Percentiles rank a stretch among this genome's conserved stretches.
These are phyloP conservation scores for Alternaria sp. DNA, from an alignment of 2,329 filamentous ascomycete species.

Conservation along the genomic window DNA sequence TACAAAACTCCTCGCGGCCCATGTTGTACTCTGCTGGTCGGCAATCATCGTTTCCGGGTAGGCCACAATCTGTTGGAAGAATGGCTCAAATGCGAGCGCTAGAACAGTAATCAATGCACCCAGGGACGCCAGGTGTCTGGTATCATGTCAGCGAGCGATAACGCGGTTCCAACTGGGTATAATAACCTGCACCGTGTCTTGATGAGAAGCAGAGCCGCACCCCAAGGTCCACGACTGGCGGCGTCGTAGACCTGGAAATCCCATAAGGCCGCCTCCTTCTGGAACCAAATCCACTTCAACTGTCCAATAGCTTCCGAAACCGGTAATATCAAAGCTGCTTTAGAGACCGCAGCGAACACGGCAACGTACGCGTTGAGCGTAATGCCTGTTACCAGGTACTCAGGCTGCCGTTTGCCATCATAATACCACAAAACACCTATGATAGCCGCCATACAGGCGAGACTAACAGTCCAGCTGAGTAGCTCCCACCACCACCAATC, in stretches of 20 bases:
- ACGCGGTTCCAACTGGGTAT: neutral
- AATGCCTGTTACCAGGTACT: conserved; percentile 17
- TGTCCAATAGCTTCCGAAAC: conserved; percentile 29
- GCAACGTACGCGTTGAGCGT: conserved; percentile 26
- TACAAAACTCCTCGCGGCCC: neutral
- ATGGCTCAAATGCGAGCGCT: conserved; percentile 23
- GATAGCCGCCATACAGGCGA: conserved; percentile 17
- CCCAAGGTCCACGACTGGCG: conserved; percentile 27
- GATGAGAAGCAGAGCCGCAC: conserved; percentile 23
- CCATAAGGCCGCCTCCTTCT: conserved; percentile 11
- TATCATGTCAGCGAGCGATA: too few relatives aligned
- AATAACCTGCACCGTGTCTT: conserved; percentile 20
- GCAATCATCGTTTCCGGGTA: conserved; percentile 6
- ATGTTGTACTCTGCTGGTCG: neutral
- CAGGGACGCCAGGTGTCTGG: conserved; percentile 3
- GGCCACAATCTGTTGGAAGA: conserved; percentile 25
- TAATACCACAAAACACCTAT: conserved; percentile 19
- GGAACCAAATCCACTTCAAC: conserved; percentile 33
- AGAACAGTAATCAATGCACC: conserved; percentile 20
- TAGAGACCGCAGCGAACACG: conserved; percentile 24
- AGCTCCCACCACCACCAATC: conserved; percentile 32
- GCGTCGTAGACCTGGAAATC: conserved; percentile 23
- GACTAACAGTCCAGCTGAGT: conserved; percentile 20
- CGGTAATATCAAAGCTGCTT: conserved; percentile 26
- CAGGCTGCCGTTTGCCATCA: conserved; percentile 19